Evolutionary conservation across 352 stramenopile species (phyloP).

Genomic region (Phytopythium montanum): DNA sequence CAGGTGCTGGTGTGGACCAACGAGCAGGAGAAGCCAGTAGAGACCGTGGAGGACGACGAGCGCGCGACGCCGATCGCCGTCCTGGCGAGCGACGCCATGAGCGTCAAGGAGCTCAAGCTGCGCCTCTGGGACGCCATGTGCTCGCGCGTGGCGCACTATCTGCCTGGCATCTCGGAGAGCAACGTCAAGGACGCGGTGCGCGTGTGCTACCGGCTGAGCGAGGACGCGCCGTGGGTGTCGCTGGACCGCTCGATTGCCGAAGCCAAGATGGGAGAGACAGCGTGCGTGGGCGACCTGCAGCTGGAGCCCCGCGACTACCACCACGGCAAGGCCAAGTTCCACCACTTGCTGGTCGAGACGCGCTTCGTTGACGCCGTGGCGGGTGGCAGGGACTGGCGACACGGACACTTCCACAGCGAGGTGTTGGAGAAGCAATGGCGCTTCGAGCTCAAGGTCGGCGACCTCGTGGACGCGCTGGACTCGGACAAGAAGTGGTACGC

Average conservation of each 20-base stretch:
- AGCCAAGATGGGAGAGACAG: not conserved
- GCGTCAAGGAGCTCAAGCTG: constrained; percentile 37
- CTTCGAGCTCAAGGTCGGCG: constrained; percentile 38
- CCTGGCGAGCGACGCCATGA: constrained; percentile 28
- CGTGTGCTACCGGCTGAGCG: constrained; percentile 42
- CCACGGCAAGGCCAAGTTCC: constrained; percentile 50
- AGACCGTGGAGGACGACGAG: constrained; percentile 22
- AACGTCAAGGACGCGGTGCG: constrained; percentile 33
- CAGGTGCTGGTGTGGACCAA: constrained; percentile 26
- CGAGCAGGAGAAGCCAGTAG: constrained; percentile 18
- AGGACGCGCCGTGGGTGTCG: constrained; percentile 36
- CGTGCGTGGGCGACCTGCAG: constrained; percentile 39
- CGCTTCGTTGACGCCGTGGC: constrained; percentile 18
- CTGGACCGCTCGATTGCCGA: constrained; percentile 26
- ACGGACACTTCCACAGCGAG: constrained; percentile 58
- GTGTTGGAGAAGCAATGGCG: constrained; percentile 60
- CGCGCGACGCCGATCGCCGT: constrained; percentile 42
- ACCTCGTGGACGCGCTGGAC: constrained; percentile 75
- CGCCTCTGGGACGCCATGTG: constrained; percentile 39
- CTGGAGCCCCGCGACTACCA: constrained; percentile 55
- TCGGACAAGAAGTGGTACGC: constrained; percentile 72
- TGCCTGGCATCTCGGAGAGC: constrained; percentile 25
- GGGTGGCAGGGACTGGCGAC: constrained; percentile 38
- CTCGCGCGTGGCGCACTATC: constrained; percentile 28
- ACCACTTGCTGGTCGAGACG: constrained; percentile 60